phyloP scores from a whole-genome alignment of 148 eudicot genomes.

The Rhododendron kiyosumense region DNA sequence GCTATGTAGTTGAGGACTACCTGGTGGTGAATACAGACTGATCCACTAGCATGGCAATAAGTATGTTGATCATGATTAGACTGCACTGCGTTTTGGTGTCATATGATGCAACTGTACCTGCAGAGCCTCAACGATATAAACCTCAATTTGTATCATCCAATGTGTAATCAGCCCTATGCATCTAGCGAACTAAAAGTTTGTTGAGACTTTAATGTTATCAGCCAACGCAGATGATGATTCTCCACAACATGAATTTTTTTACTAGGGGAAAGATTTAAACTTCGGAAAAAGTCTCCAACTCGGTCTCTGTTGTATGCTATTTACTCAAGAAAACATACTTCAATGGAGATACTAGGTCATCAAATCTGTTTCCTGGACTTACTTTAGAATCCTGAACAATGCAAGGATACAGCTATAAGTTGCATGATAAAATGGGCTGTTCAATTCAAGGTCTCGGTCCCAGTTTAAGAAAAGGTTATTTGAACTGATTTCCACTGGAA shows the following conservation, averaged over 20 bases:
- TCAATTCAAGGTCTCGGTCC: neutral
- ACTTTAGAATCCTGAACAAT: neutral
- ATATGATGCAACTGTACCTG: neutral
- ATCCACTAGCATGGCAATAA: conserved; percentile 1
- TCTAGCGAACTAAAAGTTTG: neutral
- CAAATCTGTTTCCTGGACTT: neutral
- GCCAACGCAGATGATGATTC: neutral
- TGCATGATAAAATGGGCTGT: neutral
- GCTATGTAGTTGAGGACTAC: neutral
- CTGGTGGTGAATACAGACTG: neutral
- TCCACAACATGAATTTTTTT: neutral
- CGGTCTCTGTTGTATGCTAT: neutral
- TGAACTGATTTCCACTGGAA: neutral
- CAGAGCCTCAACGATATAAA: neutral
- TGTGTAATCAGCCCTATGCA: neutral
- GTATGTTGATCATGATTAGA: neutral
- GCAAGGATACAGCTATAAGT: neutral
- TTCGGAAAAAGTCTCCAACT: neutral
- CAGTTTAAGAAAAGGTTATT: neutral
- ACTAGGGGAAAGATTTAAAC: neutral
- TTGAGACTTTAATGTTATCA: neutral
- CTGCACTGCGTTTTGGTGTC: neutral
- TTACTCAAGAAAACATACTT: neutral
- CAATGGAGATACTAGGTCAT: neutral
- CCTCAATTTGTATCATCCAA: neutral